Percentiles rank a stretch among this genome's conserved stretches.
Evolutionary conservation across 495 filamentous ascomycete genomes (phyloP).

Genomic region (Penicillium atrosanguineum): DNA sequence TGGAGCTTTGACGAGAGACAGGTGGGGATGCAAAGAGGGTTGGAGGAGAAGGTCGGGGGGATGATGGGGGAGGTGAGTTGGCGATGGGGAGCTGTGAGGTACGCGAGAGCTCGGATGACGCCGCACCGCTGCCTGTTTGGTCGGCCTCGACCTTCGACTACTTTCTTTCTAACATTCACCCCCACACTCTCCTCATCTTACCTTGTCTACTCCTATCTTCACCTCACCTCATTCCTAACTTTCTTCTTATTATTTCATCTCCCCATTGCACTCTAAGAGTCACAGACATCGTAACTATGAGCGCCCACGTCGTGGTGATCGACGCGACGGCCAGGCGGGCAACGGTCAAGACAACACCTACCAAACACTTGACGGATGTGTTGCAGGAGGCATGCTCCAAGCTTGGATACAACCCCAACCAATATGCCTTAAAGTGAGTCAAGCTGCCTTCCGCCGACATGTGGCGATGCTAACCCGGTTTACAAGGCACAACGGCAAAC

Average conservation of each 20-base stretch:
- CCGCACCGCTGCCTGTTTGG: slow-evolving; percentile 43
- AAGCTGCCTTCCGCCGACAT: background rate
- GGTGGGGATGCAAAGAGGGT: slow-evolving; percentile 2
- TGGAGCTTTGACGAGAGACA: slow-evolving; percentile 14
- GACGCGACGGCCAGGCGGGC: slow-evolving; percentile 69
- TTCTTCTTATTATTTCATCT: background rate
- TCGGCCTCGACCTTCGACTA: slow-evolving; percentile 26
- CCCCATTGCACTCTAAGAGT: background rate
- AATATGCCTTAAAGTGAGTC: slow-evolving; percentile 77
- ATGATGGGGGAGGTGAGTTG: slow-evolving; percentile 31
- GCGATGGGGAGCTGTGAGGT: slow-evolving; percentile 32
- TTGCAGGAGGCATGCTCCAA: slow-evolving; percentile 83
- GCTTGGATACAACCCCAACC: slow-evolving; percentile 65
- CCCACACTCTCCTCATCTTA: slow-evolving; percentile 9
- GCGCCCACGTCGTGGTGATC: slow-evolving; percentile 85
- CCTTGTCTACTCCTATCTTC: background rate
- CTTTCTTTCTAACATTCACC: slow-evolving; percentile 22
- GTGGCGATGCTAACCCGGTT: slow-evolving; percentile 9
- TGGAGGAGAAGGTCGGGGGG: slow-evolving; percentile 16
- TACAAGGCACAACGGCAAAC: slow-evolving; percentile 71
- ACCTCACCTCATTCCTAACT: background rate
- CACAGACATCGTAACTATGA: slow-evolving; percentile 51
- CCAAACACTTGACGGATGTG: slow-evolving; percentile 76
- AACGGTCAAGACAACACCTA: slow-evolving; percentile 79
- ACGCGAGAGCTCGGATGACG: slow-evolving; percentile 45